Evolutionary conservation across 2,329 filamentous ascomycete species (phyloP), one percentile per base, ranked within the genome.

Genomic region (Pestalotiopsis sp.): DNA sequence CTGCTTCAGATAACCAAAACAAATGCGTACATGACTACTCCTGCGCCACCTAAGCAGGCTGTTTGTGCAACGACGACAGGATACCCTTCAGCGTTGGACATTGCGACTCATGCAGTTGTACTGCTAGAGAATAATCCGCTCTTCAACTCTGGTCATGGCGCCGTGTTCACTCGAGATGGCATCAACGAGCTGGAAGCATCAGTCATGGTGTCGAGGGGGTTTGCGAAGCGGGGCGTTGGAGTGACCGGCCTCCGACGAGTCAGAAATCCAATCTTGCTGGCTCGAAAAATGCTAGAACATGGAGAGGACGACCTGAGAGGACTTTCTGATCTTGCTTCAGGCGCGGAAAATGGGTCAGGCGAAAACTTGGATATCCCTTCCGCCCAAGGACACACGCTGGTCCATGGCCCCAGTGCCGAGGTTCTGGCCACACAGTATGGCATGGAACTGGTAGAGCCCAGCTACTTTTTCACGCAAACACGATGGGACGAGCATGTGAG

Each of bases 181-280:
- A 87, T 90, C 71, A 94, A 95, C 78, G 93, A 97, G 82, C 90
- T 97, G 70, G 94, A 97, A 81, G 93, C 93, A 1, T 93, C 90
- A 9, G 88, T 97, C 65, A 97, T 97, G 94, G 92, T 97, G 0
- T 92, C 91, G 2, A 85, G 86, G 36, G 92, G 91, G 0, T 84
- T 85, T 68, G 86, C 89, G 56, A 97, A 97, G 83, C 88, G 93
- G 45, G 93, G 90, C 17, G 92, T 93, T 0, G 93, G 93, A 3
- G 89, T 94, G 5, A 93, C 93, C 82, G 88, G 93, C 3, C 79
- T 97, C 14, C 86, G 85, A 5, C 88, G 85, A 57, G 92, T 96
- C n/a, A 90, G 90, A 72, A 94, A 97, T 76, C 94, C 94, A 0
- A 91, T 97, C 70, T 82, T 89, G 64, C 84, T 97, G 1, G 94